These are phyloP conservation scores for Aspergillus ustus DNA, from an alignment of 2,329 filamentous ascomycete species.

Conservation along the genomic window DNA sequence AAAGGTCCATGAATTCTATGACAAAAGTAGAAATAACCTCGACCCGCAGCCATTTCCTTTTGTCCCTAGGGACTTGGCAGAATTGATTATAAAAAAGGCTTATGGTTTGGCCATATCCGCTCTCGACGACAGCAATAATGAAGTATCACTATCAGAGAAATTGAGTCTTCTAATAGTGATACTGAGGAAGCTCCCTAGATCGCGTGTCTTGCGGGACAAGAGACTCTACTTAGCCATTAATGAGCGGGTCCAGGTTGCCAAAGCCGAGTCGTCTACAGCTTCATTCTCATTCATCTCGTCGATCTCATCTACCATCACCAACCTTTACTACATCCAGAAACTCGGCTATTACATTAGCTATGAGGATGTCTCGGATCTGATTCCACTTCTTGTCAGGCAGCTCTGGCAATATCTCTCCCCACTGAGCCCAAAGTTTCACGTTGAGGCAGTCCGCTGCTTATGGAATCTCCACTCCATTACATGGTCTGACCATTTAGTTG, in stretches of 20 bases:
- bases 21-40: constrained; percentile 70
- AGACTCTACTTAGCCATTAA: constrained; percentile 42
- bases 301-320: constrained; percentile 55
- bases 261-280: constrained; percentile 33
- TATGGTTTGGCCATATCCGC: constrained; percentile 41
- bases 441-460: constrained; percentile 84
- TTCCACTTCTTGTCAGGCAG: constrained; percentile 70
- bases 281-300: constrained; percentile 43
- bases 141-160: constrained; percentile 59
- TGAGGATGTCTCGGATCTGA: constrained; percentile 61
- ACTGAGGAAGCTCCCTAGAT: constrained; percentile 45
- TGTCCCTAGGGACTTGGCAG: constrained; percentile 58
- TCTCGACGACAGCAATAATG: constrained; percentile 30
- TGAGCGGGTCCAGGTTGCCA: constrained; percentile 27
- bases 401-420: constrained; percentile 83
- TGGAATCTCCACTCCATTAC: constrained; percentile 84
- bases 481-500: constrained; percentile 71
- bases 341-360: constrained; percentile 44
- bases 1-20: constrained; percentile 69
- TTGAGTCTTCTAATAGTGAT: constrained; percentile 63
- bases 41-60: constrained; percentile 67
- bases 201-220: constrained; percentile 39
- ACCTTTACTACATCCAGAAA: constrained; percentile 42
- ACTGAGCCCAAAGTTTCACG: constrained; percentile 87
- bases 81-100: constrained; percentile 68